Evolutionary conservation across 805 yeast species (phyloP), one percentile per base, ranked within the genome.

Genomic region (Saccharomycopsis sp.): DNA sequence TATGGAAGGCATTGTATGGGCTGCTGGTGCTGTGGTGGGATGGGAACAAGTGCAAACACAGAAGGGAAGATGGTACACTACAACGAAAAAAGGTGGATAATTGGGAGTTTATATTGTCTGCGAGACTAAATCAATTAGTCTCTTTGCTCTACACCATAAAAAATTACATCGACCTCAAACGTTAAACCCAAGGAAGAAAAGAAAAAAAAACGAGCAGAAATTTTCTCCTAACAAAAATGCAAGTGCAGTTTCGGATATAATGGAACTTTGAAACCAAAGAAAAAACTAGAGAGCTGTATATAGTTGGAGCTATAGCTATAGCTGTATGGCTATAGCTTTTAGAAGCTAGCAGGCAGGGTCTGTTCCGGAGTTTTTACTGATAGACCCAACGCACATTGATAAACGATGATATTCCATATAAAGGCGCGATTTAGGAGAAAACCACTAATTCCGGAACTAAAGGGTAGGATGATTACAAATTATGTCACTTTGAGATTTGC

Each of bases 191-290:
- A 18, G 21, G 21, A 44, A 44, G 21, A 44, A 12, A 44, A 44
- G 21, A 12, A 44, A 44, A 44, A 44, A 44, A 44, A 44, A 20
- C 48, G 48, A 44, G 48, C 48, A 44, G 21, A 44, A 44, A 7
- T 29, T 29, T 29, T 29, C 37, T 29, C 37, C 12, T 29, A n/a
- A 44, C 18, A 44, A 44, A 44, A 18, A 12, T n/a, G 16, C 7
- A 12, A 44, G 21, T 5, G 21, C 7, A 5, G 21, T 44, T 18
- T 44, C 48, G 48, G 48, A 44, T 44, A 44, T 5, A 5, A 12
- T 16, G 48, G 48, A 44, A 44, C 21, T 18, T 44, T 44, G 48
- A 44, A 44, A 44, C 44, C n/a, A n/a, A n/a, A n/a, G n/a, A n/a
- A n/a, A n/a, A n/a, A n/a, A n/a, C n/a, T n/a, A n/a, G n/a, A n/a